Evolutionary conservation across 2,329 filamentous ascomycete genomes (phyloP), one percentile per base, ranked within the genome.

Genomic region (Fusarium nelsonii): DNA sequence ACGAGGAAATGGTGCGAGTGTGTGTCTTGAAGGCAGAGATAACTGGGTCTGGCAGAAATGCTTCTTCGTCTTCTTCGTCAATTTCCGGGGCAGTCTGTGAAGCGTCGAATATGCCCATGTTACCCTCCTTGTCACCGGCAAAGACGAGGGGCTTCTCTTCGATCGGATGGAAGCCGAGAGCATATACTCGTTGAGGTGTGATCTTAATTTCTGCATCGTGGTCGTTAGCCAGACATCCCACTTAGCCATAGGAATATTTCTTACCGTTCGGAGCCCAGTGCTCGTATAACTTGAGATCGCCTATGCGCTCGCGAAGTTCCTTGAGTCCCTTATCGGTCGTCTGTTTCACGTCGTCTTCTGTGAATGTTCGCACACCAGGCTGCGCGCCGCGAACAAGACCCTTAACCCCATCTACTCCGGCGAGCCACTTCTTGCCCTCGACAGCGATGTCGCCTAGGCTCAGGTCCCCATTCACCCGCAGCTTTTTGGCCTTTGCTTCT

Each of bases 21-120:
- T 99, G 96, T 1, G 93, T 90, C 76, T 98, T 97, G 77, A 97
- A 91, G 0, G 92, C 94, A 0, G 93, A 92, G 16, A 98, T 92
- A n/a, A 89, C 86, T 0, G 94, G 94, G 36, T 93, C 89, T 0
- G 90, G 82, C 12, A 86, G 80, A 1, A 91, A 87, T 1, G 84
- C 84, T 3, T 92, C 91, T 10, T 92, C 91, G 30, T 92, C 90
- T 6, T 92, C 90, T 10, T 88, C 87, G 58, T 90, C 88, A 16
- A 85, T 82, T 7, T 85, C 81, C n/a, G 84, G 81, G 3, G 82
- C 81, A 4, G 87, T 86, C 70, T 97, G 93, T 0, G 92, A 94
- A 2, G 91, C 94, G 76, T 99, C 95, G 56, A 97, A 95, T 1
- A 99, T 88, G 1, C 96, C 96, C 61, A 98, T 84, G 26, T 93